Conservation (phyloP, 345 rosid genomes). For the Tarenaya hassleriana region DNA sequence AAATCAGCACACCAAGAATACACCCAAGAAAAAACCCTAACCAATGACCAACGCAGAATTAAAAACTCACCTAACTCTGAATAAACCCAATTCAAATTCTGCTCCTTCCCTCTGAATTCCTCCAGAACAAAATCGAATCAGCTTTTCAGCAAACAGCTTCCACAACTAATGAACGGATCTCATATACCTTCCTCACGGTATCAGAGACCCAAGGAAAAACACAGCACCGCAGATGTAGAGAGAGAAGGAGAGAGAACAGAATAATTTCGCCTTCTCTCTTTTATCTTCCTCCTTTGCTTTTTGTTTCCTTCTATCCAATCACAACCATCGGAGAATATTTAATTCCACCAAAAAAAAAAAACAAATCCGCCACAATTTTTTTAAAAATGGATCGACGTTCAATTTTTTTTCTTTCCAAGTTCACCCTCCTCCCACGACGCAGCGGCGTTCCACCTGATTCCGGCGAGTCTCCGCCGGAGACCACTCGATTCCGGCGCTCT, state of each 20-base stretch:
- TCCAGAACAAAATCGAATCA: slow-evolving; percentile 4
- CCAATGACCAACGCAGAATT: slow-evolving; percentile 8
- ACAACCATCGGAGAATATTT: slow-evolving; percentile 31
- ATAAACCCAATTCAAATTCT: slow-evolving; percentile 20
- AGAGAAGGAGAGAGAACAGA: slow-evolving; percentile 29
- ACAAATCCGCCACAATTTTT: background rate
- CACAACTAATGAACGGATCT: slow-evolving; percentile 37
- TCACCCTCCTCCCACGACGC: slow-evolving; percentile 29
- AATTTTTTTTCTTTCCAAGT: slow-evolving; percentile 13
- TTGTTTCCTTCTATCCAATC: slow-evolving; percentile 36
- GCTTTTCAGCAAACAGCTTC: slow-evolving; percentile 22
- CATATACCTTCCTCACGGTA: slow-evolving; percentile 33
- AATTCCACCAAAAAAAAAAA: slow-evolving; percentile 12
- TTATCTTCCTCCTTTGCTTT: slow-evolving; percentile 33
- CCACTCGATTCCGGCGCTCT: slow-evolving; percentile 21
- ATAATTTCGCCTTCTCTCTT: slow-evolving; percentile 23
- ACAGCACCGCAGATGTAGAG: slow-evolving; percentile 30
- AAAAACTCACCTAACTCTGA: slow-evolving; percentile 7
- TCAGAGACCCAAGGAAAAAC: slow-evolving; percentile 35
- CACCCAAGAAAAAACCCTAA: slow-evolving; percentile 18
- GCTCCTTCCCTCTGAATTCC: slow-evolving; percentile 10
- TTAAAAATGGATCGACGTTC: slow-evolving; percentile 25
- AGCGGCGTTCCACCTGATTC: slow-evolving; percentile 21
- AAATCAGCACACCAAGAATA: background rate
- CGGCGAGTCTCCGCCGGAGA: slow-evolving; percentile 21